Evolutionary conservation across 768 basidiomycete genomes (phyloP).

Genomic region (Leccinum obscurum): DNA sequence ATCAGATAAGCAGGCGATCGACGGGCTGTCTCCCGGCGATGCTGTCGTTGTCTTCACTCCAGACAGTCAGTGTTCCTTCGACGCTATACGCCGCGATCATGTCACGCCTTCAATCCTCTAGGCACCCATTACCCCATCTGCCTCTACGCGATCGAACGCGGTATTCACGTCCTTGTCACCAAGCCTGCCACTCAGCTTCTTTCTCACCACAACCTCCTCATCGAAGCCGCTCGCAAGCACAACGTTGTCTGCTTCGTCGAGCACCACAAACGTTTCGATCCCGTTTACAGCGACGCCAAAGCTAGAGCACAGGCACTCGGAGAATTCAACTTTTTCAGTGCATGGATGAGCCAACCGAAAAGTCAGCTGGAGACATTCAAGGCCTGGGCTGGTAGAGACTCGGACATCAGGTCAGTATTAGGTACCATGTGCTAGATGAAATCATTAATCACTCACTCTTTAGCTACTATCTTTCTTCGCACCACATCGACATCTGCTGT

Average conservation of each 20-base stretch:
- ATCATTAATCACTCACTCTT: not conserved
- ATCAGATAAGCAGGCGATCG: conserved; percentile 83
- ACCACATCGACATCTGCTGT: conserved; percentile 89
- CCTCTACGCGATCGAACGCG: conserved; percentile 80
- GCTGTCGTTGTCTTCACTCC: conserved; percentile 95
- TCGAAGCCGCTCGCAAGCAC: conserved; percentile 73
- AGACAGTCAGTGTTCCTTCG: conserved; percentile 56
- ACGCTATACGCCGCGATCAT: not conserved
- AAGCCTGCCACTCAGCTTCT: conserved; percentile 91
- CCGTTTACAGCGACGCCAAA: conserved; percentile 89
- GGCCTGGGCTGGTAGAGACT: conserved; percentile 93
- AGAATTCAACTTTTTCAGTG: conserved; percentile 94
- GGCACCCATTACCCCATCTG: conserved; percentile 86
- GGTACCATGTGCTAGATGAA: not conserved
- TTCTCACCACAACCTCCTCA: conserved; percentile 76
- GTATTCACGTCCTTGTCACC: conserved; percentile 87
- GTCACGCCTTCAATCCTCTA: conserved; percentile 28
- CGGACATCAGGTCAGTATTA: conserved; percentile 74
- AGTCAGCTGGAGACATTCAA: conserved; percentile 92
- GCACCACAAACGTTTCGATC: conserved; percentile 91
- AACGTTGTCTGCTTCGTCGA: conserved; percentile 92
- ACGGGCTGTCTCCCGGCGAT: conserved; percentile 73
- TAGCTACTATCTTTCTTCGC: conserved; percentile 93
- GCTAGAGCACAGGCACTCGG: conserved; percentile 74
- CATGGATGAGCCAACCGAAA: conserved; percentile 98